Conservation (phyloP, 768 basidiomycete genomes). For the Amanita phalloides region DNA sequence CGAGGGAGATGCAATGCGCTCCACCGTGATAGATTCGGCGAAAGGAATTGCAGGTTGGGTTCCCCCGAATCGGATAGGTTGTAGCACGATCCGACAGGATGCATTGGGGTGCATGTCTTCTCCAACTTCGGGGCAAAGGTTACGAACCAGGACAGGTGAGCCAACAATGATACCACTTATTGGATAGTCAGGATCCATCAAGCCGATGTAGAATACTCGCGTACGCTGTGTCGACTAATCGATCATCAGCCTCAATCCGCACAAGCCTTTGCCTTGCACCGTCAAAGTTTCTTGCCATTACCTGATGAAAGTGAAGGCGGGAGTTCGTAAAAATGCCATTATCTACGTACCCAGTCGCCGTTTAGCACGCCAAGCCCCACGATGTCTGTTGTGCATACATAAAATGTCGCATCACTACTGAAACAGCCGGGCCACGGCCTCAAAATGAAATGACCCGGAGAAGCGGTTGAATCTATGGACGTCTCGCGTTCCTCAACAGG, state of each 20-base stretch:
- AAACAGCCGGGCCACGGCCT: slow-evolving; percentile 20
- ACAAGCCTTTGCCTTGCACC: slow-evolving; percentile 35
- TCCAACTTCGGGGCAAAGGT: slow-evolving; percentile 25
- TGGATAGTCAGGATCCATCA: slow-evolving; percentile 3
- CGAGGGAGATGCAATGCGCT: slow-evolving; percentile 70
- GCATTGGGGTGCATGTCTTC: slow-evolving; percentile 10
- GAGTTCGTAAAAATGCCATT: background rate
- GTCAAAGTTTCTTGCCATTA: background rate
- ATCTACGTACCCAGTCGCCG: slow-evolving; percentile 63
- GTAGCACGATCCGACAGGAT: slow-evolving; percentile 23
- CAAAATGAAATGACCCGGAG: slow-evolving; percentile 19
- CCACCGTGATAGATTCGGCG: slow-evolving; percentile 62
- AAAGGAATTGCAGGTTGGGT: slow-evolving; percentile 50
- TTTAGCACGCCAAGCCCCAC: slow-evolving; percentile 54
- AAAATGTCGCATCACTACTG: slow-evolving; percentile 41
- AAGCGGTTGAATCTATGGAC: slow-evolving; percentile 12
- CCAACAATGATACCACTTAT: slow-evolving; percentile 25
- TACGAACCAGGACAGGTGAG: slow-evolving; percentile 45
- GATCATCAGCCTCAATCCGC: slow-evolving; percentile 44
- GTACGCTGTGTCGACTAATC: slow-evolving; percentile 24
- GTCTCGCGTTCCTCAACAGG: slow-evolving; percentile 6
- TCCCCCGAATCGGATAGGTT: slow-evolving; percentile 51
- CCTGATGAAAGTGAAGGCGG: slow-evolving; percentile 7
- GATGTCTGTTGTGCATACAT: slow-evolving; percentile 53
- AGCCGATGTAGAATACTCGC: slow-evolving; percentile 8